Evolutionary conservation across 78 protist species (phyloP).

Genomic region (Dictyostelium firmibasis): DNA sequence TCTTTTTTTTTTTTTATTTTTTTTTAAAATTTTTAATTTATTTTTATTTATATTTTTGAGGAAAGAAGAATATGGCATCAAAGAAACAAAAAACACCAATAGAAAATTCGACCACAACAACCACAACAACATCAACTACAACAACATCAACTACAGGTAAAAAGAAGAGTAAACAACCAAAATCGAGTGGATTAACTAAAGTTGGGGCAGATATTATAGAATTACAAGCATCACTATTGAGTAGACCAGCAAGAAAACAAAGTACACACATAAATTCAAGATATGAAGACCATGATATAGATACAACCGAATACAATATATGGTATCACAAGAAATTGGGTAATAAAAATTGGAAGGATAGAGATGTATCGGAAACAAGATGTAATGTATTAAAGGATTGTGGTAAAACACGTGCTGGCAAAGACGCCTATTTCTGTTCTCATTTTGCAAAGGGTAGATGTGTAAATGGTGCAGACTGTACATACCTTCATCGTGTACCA

Average conservation of each 20-base stretch:
- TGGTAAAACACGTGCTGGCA: slow-evolving; percentile 72
- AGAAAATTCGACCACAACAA: background rate
- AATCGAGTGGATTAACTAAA: background rate
- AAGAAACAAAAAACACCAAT: background rate
- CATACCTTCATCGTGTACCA: slow-evolving; percentile 76
- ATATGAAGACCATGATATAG: slow-evolving; percentile 72
- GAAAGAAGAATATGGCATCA: background rate
- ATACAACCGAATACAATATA: slow-evolving; percentile 69
- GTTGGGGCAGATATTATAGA: background rate
- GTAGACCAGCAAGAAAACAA: slow-evolving; percentile 72
- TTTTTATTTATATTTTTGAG: too few species aligned
- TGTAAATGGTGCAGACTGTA: slow-evolving; percentile 73
- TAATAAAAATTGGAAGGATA: slow-evolving; percentile 37
- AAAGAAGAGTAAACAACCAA: background rate
- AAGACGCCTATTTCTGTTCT: slow-evolving; percentile 55
- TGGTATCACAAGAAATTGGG: slow-evolving; percentile 80
- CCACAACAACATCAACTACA: background rate
- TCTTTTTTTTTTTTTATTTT: too few species aligned
- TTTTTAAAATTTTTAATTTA: too few species aligned
- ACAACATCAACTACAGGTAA: background rate
- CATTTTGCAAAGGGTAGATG: slow-evolving; percentile 72
- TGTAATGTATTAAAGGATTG: slow-evolving; percentile 67
- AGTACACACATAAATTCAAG: slow-evolving; percentile 42
- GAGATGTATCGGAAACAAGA: slow-evolving; percentile 57
- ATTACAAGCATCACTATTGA: slow-evolving; percentile 32